A percentile compares a stretch with the other conserved stretches of the same genome.
phyloP scores from a whole-genome alignment of 1,139 yeast genomes.

The Pichia terricola region DNA sequence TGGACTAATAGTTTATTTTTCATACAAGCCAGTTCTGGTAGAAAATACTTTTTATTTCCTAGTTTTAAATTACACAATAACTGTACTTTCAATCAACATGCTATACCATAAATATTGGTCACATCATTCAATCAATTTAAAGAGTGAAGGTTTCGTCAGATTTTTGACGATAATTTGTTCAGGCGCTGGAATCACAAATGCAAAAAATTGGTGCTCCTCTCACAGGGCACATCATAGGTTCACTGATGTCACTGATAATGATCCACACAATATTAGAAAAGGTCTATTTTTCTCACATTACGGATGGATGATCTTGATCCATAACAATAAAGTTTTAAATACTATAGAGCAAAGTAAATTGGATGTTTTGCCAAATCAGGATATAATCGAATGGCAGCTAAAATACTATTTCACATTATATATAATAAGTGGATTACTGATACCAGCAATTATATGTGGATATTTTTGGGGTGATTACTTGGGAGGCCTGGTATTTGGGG shows the following conservation, averaged over 20 bases:
- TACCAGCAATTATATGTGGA: slow-evolving; percentile 41
- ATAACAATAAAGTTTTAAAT: slow-evolving; percentile 33
- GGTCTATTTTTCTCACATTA: slow-evolving; percentile 53
- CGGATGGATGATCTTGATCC: slow-evolving; percentile 54
- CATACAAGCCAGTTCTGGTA: slow-evolving; percentile 15
- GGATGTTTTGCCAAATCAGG: slow-evolving; percentile 27
- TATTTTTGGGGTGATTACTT: slow-evolving; percentile 36
- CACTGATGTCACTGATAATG: slow-evolving; percentile 51
- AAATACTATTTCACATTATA: slow-evolving; percentile 37
- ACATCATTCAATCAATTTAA: slow-evolving; percentile 42
- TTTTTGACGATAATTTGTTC: slow-evolving; percentile 46
- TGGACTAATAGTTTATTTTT: slow-evolving; percentile 17
- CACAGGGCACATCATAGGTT: slow-evolving; percentile 67
- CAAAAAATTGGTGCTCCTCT: slow-evolving; percentile 52
- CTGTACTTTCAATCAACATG: slow-evolving; percentile 36
- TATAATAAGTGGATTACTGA: slow-evolving; percentile 34
- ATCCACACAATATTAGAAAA: slow-evolving; percentile 55
- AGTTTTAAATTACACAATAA: slow-evolving; percentile 31
- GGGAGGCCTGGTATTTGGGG: slow-evolving; percentile 55
- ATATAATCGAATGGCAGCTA: slow-evolving; percentile 52
- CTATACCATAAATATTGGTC: slow-evolving; percentile 64
- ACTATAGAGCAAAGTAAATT: slow-evolving; percentile 28
- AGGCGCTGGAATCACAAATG: slow-evolving; percentile 54
- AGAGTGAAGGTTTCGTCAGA: slow-evolving; percentile 30
- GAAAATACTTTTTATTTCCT: slow-evolving; percentile 26